Evolutionary conservation across 1,284 basidiomycete genomes (phyloP), one percentile per base, ranked within the genome.

Genomic region (Cryptococcus deneoformans): DNA sequence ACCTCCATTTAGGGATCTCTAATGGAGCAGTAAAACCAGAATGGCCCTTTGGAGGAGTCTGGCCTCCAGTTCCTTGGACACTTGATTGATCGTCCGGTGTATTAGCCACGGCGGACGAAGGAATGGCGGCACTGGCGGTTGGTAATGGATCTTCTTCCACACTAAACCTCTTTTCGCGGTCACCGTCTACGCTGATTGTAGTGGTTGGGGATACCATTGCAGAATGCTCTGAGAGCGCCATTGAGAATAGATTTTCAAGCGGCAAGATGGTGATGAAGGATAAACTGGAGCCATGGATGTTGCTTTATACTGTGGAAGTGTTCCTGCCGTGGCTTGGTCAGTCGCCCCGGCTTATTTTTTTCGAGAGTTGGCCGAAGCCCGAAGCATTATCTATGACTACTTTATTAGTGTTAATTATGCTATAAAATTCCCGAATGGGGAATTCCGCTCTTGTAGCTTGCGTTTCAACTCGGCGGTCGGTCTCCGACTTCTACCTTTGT

Each of bases 1-100:
- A 77, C 11, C 71, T 56, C 60, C 46, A 57, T 53, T 44, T 60
- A 6, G 65, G 44, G 5, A 72, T 24, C 45, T 71, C 65, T 16
- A 71, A 39, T 6, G 68, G 66, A 6, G 61, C 66, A 6, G 53
- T 16, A 20, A 51, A 36, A 11, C 45, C 56, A 6, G 57, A 48
- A 50, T 53, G 49, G 43, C 56, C 58, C 6, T 36, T 40, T 46
- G 56, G 58, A 1, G 56, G 58, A 5, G 51, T 56, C 20, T 37
- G 49, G 14, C 37, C 12, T 39, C 54, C 56, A 38, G 50, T 53
- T 36, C 50, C 54, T 44, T 56, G 50, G n/a, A n/a, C 34, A 29
- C 40, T 42, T 42, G 40, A n/a, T 10, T 42, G 10, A 10, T 42
- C 40, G n/a, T 42, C n/a, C 40, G n/a, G 10, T n/a, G 10, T n/a